Conservation (phyloP, 352 stramenopile genomes). For the Pythium brachiatum region DNA sequence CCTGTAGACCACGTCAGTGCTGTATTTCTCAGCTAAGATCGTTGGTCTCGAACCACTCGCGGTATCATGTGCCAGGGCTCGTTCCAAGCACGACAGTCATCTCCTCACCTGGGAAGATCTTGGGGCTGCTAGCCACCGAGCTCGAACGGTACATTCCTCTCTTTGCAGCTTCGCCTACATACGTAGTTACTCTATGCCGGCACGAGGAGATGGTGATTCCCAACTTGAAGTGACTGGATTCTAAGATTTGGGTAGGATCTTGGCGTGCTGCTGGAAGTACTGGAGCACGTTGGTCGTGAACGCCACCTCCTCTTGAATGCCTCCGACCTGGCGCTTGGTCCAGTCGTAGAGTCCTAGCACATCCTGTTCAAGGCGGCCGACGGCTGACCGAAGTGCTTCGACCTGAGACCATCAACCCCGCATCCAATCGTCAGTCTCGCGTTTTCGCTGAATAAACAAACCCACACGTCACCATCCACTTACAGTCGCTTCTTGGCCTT, state of each 20-base stretch:
- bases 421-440: neutral
- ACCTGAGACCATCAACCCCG: constrained; percentile 16
- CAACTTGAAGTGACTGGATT: no score
- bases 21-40: no score
- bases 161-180: no score
- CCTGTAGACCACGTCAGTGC: no score
- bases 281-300: constrained; percentile 27
- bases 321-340: constrained; percentile 35
- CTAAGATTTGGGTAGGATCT: constrained; percentile 30
- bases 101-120: constrained; percentile 1
- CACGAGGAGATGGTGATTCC: no score
- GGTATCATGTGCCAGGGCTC: no score
- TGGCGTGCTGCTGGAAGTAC: constrained; percentile 34
- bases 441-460: neutral
- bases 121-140: no score
- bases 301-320: constrained; percentile 27
- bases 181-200: no score
- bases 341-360: constrained; percentile 64
- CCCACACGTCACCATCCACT: neutral
- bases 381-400: constrained; percentile 28
- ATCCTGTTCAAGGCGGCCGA: constrained; percentile 37
- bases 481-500: constrained; percentile 17
- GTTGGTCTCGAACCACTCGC: neutral
- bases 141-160: no score
- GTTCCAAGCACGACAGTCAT: neutral